Percentiles rank a stretch among this genome's conserved stretches.
phyloP scores from a whole-genome alignment of 371 early-diverging fungal genomes.

The Sporodiniella umbellata region DNA sequence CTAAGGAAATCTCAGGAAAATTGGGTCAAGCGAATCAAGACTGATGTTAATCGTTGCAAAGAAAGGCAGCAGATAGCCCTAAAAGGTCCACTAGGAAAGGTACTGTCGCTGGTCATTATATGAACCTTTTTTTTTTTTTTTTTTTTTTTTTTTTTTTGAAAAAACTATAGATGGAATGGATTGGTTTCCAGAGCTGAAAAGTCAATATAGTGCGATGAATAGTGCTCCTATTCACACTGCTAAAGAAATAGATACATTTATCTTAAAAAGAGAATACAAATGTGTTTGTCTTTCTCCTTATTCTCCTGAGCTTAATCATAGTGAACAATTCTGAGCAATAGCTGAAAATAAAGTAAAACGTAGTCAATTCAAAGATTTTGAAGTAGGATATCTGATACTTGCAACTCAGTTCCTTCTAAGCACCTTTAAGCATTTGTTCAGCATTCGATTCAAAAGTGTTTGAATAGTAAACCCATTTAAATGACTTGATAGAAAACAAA shows the following conservation, averaged over 20 bases:
- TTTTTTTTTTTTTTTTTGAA: slow-evolving; percentile 18
- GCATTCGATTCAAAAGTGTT: slow-evolving; percentile 11
- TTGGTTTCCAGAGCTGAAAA: slow-evolving; percentile 11
- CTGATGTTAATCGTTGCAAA: slow-evolving; percentile 4
- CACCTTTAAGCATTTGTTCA: slow-evolving; percentile 8
- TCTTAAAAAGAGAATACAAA: background rate
- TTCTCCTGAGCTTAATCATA: slow-evolving; percentile 2
- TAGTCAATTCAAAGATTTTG: background rate
- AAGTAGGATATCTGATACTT: slow-evolving; percentile 1
- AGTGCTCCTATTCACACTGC: slow-evolving; percentile 12
- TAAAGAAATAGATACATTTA: slow-evolving; percentile 2
- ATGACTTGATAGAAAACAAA: background rate
- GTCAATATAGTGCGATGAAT: slow-evolving; percentile 12
- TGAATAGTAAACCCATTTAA: slow-evolving; percentile 12
- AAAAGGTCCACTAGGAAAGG: slow-evolving; percentile 6
- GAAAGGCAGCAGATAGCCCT: slow-evolving; percentile 2
- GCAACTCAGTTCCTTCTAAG: background rate
- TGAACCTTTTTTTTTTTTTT: slow-evolving; percentile 15
- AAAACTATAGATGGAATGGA: slow-evolving; percentile 18
- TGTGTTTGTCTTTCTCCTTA: slow-evolving; percentile 1
- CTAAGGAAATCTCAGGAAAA: slow-evolving; percentile 10
- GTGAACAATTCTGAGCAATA: background rate
- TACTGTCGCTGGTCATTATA: slow-evolving; percentile 18
- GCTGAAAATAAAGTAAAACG: slow-evolving; percentile 1
- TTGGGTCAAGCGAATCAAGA: slow-evolving; percentile 4